phyloP scores from a whole-genome alignment of 2,329 filamentous ascomycete genomes.

The Alternaria burnsii region DNA sequence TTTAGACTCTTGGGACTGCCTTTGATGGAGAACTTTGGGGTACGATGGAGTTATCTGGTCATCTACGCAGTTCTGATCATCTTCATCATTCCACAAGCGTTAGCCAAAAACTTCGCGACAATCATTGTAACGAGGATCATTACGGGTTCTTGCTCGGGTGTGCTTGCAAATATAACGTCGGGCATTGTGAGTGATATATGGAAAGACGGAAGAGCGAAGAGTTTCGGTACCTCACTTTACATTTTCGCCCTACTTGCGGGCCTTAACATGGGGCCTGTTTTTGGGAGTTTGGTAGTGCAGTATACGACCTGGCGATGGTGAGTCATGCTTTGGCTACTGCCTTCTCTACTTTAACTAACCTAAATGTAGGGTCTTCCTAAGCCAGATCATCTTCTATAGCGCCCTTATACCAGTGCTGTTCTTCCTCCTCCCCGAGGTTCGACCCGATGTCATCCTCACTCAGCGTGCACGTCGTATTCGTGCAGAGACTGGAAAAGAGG shows the following conservation, averaged over 20 bases:
- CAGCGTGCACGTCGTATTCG: constrained; percentile 48
- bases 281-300: constrained; percentile 52
- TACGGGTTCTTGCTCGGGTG: constrained; percentile 54
- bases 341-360: constrained; percentile 17
- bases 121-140: constrained; percentile 56
- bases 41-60: constrained; percentile 55
- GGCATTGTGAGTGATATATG: constrained; percentile 50
- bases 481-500: constrained; percentile 28
- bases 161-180: constrained; percentile 53
- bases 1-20: constrained; percentile 50
- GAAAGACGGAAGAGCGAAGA: constrained; percentile 50
- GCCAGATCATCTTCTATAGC: constrained; percentile 58
- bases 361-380: constrained; percentile 53
- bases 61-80: constrained; percentile 54
- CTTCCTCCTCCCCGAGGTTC: constrained; percentile 57
- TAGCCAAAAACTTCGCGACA: constrained; percentile 57
- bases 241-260: constrained; percentile 56
- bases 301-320: constrained; percentile 56
- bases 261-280: constrained; percentile 56
- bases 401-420: constrained; percentile 54
- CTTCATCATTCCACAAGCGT: constrained; percentile 54
- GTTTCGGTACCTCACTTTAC: constrained; percentile 55
- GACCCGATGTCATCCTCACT: constrained; percentile 57
- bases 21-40: constrained; percentile 56
- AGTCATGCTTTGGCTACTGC: constrained; percentile 14